A percentile compares a stretch with the other conserved stretches of the same genome.
Evolutionary conservation across 2,329 filamentous ascomycete species (phyloP).

Genomic region (Periconia sp.): DNA sequence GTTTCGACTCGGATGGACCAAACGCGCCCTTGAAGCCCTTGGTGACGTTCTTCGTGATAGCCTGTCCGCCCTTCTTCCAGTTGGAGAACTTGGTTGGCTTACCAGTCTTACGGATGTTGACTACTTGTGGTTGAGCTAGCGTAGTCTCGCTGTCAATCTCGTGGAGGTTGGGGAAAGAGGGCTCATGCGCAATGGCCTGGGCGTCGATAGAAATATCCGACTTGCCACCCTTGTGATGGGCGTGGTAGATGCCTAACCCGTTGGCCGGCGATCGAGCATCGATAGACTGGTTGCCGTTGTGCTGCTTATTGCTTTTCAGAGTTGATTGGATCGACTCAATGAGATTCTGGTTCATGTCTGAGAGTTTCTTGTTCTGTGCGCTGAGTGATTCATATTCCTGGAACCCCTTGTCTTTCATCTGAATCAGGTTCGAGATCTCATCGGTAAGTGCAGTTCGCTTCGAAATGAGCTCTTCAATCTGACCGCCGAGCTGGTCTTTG

Average conservation of each 20-base stretch:
- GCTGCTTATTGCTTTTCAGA: constrained; percentile 75
- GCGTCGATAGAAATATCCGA: constrained; percentile 49
- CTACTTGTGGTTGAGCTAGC: constrained; percentile 81
- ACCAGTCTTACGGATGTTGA: constrained; percentile 86
- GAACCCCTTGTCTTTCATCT: constrained; percentile 89
- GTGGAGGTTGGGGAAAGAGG: constrained; percentile 50
- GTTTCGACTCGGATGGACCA: constrained; percentile 62
- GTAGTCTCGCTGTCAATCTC: constrained; percentile 71
- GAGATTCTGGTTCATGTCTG: constrained; percentile 93
- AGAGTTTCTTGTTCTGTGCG: constrained; percentile 90
- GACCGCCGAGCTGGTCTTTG: constrained; percentile 76
- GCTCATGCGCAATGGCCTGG: constrained; percentile 44
- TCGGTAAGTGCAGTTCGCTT: constrained; percentile 84
- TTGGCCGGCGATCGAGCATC: constrained; percentile 55
- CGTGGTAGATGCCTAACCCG: constrained; percentile 67
- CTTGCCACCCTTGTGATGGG: constrained; percentile 44
- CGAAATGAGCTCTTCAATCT: constrained; percentile 88
- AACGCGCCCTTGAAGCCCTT: constrained; percentile 95
- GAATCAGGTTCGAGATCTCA: constrained; percentile 80
- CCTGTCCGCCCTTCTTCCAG: constrained; percentile 97
- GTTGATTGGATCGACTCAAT: constrained; percentile 93
- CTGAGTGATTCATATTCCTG: constrained; percentile 96
- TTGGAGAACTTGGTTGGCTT: constrained; percentile 98
- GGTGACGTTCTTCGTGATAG: constrained; percentile 89
- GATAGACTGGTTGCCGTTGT: constrained; percentile 56